A percentile compares a stretch with the other conserved stretches of the same genome.
These are phyloP conservation scores for Orbilia brochopaga DNA, from an alignment of 2,329 filamentous ascomycete species.

Conservation along the genomic window DNA sequence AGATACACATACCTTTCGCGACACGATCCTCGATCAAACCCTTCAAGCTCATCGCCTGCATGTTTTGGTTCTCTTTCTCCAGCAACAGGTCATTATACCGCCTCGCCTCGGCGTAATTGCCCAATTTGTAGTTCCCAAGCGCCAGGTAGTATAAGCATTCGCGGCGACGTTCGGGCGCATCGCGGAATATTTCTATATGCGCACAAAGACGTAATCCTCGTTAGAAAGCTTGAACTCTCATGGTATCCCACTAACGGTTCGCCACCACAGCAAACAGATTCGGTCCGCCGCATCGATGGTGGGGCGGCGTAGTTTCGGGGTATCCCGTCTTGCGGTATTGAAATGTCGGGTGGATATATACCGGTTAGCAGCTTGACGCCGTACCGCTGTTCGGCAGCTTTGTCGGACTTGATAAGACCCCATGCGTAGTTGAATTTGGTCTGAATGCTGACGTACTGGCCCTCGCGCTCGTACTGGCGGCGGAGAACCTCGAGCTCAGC, in stretches of 20 bases:
- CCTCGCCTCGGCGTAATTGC: conserved; percentile 93
- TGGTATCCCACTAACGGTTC: conserved; percentile 22
- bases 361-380: conserved; percentile 80
- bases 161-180: conserved; percentile 86
- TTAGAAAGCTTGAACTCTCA: not conserved
- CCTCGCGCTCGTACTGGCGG: conserved; percentile 95
- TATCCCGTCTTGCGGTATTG: not conserved
- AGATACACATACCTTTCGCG: conserved; percentile 64
- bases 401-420: conserved; percentile 93
- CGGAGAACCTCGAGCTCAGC: conserved; percentile 92
- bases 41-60: conserved; percentile 86
- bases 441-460: conserved; percentile 93
- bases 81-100: conserved; percentile 92
- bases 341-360: conserved; percentile 16
- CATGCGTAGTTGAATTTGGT: conserved; percentile 99
- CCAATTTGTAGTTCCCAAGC: conserved; percentile 96
- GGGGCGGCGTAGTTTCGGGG: not conserved
- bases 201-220: not conserved
- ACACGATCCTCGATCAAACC: conserved; percentile 94
- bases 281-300: not conserved
- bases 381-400: conserved; percentile 85
- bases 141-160: conserved; percentile 99
- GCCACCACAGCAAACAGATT: not conserved
- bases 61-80: conserved; percentile 86
- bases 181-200: conserved; percentile 97